Conservation (phyloP, 2,329 filamentous ascomycete species). For the Trichoderma sp. region DNA sequence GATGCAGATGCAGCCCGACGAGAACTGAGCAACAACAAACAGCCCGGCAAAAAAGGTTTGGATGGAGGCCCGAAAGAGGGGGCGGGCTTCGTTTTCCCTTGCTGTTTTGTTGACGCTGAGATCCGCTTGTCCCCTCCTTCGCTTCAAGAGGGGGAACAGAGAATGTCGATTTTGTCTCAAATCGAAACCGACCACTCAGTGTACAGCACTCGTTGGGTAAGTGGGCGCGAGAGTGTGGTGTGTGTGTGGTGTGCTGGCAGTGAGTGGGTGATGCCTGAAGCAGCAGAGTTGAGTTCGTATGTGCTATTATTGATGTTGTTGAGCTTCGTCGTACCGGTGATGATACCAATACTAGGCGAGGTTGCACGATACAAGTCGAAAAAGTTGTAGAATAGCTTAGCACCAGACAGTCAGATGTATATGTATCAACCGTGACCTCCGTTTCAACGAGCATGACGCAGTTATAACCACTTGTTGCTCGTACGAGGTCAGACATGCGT, state of each 20-base stretch:
- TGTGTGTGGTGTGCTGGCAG: not conserved
- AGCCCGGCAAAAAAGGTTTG: not conserved
- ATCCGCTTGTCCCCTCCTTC: not conserved
- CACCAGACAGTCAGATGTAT: not conserved
- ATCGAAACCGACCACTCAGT: not conserved
- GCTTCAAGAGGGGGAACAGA: not conserved
- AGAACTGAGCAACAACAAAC: not conserved
- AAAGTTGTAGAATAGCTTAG: not conserved
- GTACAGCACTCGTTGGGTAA: not conserved
- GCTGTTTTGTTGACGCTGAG: conserved; percentile 5
- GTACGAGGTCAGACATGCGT: not conserved
- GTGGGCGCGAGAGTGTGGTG: not conserved
- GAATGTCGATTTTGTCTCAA: not conserved
- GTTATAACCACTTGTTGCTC: conserved; percentile 1
- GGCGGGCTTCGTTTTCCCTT: not conserved
- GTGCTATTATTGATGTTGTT: not conserved
- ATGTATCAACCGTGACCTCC: not conserved
- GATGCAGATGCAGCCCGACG: not conserved
- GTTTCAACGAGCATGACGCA: not conserved
- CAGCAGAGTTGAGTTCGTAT: not conserved
- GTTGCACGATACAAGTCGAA: not conserved
- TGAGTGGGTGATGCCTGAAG: not conserved
- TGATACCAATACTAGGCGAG: not conserved
- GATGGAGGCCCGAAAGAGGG: not conserved
- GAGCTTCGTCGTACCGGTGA: not conserved